These are phyloP conservation scores for Kwoniella dejecticola DNA, from an alignment of 768 basidiomycete genomes.

Conservation along the genomic window DNA sequence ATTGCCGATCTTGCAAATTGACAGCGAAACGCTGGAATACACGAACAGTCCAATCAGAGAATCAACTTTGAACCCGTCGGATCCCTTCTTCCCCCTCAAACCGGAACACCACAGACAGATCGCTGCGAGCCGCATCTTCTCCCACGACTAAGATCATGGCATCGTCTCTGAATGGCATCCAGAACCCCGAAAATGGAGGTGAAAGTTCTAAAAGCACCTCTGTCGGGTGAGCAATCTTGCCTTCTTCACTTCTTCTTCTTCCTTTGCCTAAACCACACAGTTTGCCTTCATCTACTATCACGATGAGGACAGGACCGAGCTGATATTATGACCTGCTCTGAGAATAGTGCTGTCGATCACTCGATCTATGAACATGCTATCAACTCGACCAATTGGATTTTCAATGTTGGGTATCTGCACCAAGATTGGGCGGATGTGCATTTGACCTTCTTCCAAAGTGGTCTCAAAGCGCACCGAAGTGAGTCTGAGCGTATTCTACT, in stretches of 20 bases:
- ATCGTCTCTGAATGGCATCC: constrained; percentile 1
- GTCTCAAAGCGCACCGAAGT: constrained; percentile 48
- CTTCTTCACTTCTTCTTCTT: not conserved
- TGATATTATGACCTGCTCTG: too few species aligned
- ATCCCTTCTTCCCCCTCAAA: too few species aligned
- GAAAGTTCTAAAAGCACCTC: constrained; percentile 33
- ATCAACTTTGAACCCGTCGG: too few species aligned
- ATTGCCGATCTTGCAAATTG: too few species aligned
- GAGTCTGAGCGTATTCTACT: constrained; percentile 17
- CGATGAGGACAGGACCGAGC: too few species aligned
- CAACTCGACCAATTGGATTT: constrained; percentile 31
- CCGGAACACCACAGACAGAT: too few species aligned
- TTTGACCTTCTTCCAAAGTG: constrained; percentile 33
- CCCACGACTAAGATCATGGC: constrained; percentile 1
- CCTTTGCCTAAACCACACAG: not conserved
- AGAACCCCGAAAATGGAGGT: constrained; percentile 7
- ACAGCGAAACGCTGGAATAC: too few species aligned
- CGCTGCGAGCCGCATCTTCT: too few species aligned
- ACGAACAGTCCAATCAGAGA: too few species aligned
- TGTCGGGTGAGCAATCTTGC: constrained; percentile 4
- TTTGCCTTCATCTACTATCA: too few species aligned
- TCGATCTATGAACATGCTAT: constrained; percentile 20
- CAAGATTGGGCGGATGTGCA: constrained; percentile 45
- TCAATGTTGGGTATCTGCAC: constrained; percentile 37
- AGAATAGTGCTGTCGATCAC: constrained; percentile 14